Evolutionary conservation across 192 early-diverging fungal species (phyloP), one percentile per base, ranked within the genome.

Genomic region (Helicostylum pulchrum): DNA sequence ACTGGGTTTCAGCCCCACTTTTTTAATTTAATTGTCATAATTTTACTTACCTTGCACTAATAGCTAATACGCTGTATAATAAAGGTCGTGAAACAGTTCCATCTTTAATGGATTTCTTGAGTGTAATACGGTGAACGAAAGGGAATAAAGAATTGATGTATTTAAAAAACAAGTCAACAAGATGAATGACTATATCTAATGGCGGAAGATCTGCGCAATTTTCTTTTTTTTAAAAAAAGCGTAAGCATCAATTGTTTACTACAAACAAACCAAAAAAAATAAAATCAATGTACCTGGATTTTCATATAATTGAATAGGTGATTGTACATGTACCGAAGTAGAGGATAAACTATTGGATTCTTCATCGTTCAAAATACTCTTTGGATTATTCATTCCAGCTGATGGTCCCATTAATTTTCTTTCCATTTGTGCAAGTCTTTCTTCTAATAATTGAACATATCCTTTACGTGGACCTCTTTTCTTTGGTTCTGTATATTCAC

Each of bases 101-200:
- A 51, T 77, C 73, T 23, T 68, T 66, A 52, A 79, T 64, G 59
- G 74, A 72, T 36, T 49, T 61, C 67, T 60, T 78, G 47, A 83
- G 75, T 14, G 75, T 76, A 0, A 47, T 66, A 11, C 74, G 62
- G 43, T 83, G 82, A 31, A 83, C 68, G 39, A 83, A 73, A 20
- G 82, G 71, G 31, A 79, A 53, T 50, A 78, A 66, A 30, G 63
- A 73, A 53, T 79, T 77, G 31, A 77, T 53, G 20, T 78, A 73
- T 55, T 76, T 73, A 48, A 83, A 83, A 53, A 75, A 84, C 21
- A 78, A 68, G 17, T 74, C 64, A 14, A 75, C 69, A 5, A 83
- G 68, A 63, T 78, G 75, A 8, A 73, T 62, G 2, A 79, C 64
- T 46, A 80, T 61, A 12, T 84, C 83, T 19, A 74, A 64, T 3